Evolutionary conservation across 1,284 basidiomycete species (phyloP).

Genomic region (Cryptococcus sp.): DNA sequence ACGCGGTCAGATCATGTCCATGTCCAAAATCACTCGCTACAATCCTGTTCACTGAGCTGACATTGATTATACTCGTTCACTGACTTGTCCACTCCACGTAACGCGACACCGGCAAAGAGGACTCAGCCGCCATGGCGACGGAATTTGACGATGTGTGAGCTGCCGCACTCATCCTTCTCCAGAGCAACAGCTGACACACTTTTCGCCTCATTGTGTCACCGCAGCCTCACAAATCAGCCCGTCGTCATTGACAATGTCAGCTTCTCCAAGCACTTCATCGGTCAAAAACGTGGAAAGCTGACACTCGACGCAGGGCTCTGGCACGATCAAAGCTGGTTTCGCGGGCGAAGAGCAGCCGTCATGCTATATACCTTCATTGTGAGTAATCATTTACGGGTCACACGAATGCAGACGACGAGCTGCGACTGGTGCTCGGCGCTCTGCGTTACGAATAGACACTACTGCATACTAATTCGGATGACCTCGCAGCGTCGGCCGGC

Average conservation of each 20-base stretch:
- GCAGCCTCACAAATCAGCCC: slow-evolving; percentile 53
- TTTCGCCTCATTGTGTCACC: background rate
- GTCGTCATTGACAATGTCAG: slow-evolving; percentile 93
- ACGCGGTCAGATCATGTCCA: background rate
- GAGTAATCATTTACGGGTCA: slow-evolving; percentile 53
- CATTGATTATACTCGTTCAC: background rate
- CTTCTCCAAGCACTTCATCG: slow-evolving; percentile 10
- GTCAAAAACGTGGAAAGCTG: background rate
- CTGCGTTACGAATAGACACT: background rate
- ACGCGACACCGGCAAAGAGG: background rate
- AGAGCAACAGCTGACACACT: background rate
- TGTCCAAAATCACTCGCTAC: background rate
- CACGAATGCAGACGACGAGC: background rate
- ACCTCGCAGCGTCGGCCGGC: slow-evolving; percentile 76
- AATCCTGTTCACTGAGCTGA: background rate
- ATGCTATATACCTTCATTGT: slow-evolving; percentile 98
- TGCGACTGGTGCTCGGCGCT: too few species aligned
- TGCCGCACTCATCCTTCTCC: background rate
- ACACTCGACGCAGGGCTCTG: slow-evolving; percentile 70
- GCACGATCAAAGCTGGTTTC: slow-evolving; percentile 96
- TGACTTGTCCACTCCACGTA: background rate
- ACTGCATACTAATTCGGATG: background rate
- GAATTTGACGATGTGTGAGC: slow-evolving; percentile 52
- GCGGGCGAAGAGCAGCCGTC: slow-evolving; percentile 97
- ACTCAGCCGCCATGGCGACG: slow-evolving; percentile 37